These are phyloP conservation scores for Nakataea oryzae DNA, from an alignment of 2,329 filamentous ascomycete genomes.

Conservation along the genomic window DNA sequence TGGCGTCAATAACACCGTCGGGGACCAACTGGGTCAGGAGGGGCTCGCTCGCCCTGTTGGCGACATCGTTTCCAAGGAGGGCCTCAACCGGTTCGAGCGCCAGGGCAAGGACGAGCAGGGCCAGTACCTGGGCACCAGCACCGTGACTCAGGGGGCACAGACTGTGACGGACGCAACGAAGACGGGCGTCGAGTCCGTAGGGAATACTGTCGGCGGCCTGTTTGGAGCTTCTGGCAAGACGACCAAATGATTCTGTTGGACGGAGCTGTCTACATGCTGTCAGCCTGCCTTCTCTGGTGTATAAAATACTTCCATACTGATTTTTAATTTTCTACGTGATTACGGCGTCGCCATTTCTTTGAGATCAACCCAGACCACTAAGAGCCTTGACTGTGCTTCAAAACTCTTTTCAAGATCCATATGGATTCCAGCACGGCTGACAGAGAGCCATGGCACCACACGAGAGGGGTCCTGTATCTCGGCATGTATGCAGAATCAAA, in stretches of 20 bases:
- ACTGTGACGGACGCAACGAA: slow-evolving; percentile 15
- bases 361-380: too few species aligned
- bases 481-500: too few species aligned
- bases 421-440: too few species aligned
- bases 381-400: too few species aligned
- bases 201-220: slow-evolving; percentile 20
- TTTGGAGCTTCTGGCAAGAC: slow-evolving; percentile 14
- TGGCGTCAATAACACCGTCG: slow-evolving; percentile 50
- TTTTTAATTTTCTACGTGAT: too few species aligned
- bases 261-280: slow-evolving; percentile 3
- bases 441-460: too few species aligned
- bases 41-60: slow-evolving; percentile 56
- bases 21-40: slow-evolving; percentile 56
- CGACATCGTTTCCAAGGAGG: slow-evolving; percentile 52
- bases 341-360: too few species aligned
- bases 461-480: too few species aligned
- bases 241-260: not conserved
- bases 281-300: not conserved
- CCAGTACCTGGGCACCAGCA: slow-evolving; percentile 23
- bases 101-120: slow-evolving; percentile 53
- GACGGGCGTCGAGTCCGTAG: slow-evolving; percentile 21
- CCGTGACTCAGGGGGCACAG: slow-evolving; percentile 11
- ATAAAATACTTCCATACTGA: too few species aligned
- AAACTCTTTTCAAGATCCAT: too few species aligned
- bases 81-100: slow-evolving; percentile 54